Evolutionary conservation across 2,329 filamentous ascomycete genomes (phyloP).

Genomic region (Didymella pinodella): DNA sequence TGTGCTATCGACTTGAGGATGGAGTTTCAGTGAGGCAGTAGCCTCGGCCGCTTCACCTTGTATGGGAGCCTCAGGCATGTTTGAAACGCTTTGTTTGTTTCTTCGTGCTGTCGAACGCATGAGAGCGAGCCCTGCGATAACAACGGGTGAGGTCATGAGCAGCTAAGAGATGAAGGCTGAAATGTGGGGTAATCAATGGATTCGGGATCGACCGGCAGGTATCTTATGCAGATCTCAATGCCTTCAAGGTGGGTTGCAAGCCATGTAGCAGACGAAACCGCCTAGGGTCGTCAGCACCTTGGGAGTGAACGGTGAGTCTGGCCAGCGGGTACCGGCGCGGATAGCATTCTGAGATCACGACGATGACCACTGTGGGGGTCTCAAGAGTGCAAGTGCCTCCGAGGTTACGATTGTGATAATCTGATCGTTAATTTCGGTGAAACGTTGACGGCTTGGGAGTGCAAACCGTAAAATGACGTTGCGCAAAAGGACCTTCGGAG

Average conservation of each 20-base stretch:
- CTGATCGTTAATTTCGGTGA: slow-evolving; percentile 2
- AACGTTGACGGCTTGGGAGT: slow-evolving; percentile 12
- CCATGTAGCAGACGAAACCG: neutral
- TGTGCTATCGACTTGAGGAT: neutral
- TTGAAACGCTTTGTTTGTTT: slow-evolving; percentile 15
- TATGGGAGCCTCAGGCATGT: slow-evolving; percentile 6
- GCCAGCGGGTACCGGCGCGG: neutral
- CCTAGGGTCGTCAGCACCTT: neutral
- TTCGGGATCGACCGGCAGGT: slow-evolving; percentile 14
- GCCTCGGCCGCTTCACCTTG: neutral
- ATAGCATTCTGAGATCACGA: neutral
- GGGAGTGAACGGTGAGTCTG: neutral
- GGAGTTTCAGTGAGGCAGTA: neutral
- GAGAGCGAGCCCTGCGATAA: slow-evolving; percentile 4
- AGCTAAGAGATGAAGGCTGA: slow-evolving; percentile 20
- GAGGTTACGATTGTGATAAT: neutral
- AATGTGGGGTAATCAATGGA: slow-evolving; percentile 26
- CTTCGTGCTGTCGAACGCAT: slow-evolving; percentile 8
- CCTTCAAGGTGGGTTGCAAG: neutral
- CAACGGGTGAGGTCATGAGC: slow-evolving; percentile 2
- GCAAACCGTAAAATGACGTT: slow-evolving; percentile 13
- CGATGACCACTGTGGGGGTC: neutral
- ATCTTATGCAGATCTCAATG: slow-evolving; percentile 4
- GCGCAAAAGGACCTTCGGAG: neutral
- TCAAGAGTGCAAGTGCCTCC: neutral